A percentile compares a stretch with the other conserved stretches of the same genome.
Evolutionary conservation across 1,284 basidiomycete species (phyloP).

Genomic region (Schizopora paradoxa): DNA sequence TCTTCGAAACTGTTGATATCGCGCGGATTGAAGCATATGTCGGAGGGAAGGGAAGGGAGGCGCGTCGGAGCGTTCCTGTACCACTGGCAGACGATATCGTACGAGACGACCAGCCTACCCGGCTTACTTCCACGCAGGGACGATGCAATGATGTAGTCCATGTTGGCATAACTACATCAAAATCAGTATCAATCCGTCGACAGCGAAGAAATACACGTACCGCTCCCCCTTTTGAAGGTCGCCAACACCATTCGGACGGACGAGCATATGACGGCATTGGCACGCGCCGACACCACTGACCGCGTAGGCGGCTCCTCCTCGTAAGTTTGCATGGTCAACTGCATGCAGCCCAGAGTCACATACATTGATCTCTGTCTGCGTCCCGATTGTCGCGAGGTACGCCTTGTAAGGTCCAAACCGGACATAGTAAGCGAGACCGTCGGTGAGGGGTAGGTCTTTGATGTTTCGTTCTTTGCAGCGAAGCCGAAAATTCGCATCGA

Average conservation of each 20-base stretch:
- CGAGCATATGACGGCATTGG: background rate
- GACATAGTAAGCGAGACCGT: background rate
- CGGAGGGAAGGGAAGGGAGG: background rate
- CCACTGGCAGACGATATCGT: slow-evolving; percentile 19
- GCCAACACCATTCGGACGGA: background rate
- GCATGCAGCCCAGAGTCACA: slow-evolving; percentile 3
- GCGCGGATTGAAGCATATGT: slow-evolving; percentile 4
- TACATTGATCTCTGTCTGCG: background rate
- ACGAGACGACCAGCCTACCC: slow-evolving; percentile 7
- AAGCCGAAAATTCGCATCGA: slow-evolving; percentile 7
- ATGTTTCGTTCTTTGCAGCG: slow-evolving; percentile 4
- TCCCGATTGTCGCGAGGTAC: background rate
- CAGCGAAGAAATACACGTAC: background rate
- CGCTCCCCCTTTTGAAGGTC: slow-evolving; percentile 6
- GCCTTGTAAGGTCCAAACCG: background rate
- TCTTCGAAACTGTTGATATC: background rate
- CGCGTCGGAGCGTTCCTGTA: slow-evolving; percentile 8
- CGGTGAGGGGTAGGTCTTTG: background rate
- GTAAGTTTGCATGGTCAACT: background rate
- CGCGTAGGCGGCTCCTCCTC: background rate
- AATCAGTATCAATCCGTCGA: background rate
- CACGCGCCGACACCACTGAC: slow-evolving; percentile 3
- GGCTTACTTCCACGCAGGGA: background rate
- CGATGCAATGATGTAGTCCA: slow-evolving; percentile 8
- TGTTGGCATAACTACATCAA: slow-evolving; percentile 3